These are phyloP conservation scores for Ganoderma lucidum DNA, from an alignment of 1,284 basidiomycete genomes.

Conservation along the genomic window DNA sequence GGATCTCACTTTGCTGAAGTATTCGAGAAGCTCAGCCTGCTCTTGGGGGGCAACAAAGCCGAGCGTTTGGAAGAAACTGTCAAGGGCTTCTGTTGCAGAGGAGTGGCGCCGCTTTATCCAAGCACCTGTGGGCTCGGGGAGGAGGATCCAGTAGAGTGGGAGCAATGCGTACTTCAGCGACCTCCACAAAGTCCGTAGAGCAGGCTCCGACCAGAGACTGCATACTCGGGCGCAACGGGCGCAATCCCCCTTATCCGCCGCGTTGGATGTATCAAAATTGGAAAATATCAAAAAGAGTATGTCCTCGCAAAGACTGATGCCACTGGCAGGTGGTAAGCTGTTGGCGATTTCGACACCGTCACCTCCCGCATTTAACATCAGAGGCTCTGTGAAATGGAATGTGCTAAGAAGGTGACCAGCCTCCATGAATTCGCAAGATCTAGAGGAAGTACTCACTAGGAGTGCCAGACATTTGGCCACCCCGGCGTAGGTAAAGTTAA, in stretches of 20 bases:
- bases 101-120: neutral
- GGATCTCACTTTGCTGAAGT: neutral
- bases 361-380: no score
- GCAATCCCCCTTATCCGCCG: neutral
- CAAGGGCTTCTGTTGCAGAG: neutral
- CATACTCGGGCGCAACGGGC: slow-evolving; percentile 1
- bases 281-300: neutral
- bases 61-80: neutral
- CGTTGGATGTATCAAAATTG: neutral
- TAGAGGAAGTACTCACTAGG: neutral
- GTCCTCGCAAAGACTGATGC: neutral
- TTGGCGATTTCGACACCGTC: no score
- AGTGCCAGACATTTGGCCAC: neutral
- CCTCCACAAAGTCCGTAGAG: slow-evolving; percentile 1
- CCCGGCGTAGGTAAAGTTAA: neutral
- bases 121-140: neutral
- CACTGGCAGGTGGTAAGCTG: neutral
- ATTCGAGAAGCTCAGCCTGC: neutral
- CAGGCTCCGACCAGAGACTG: neutral
- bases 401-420: neutral
- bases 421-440: neutral
- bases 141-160: neutral
- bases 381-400: neutral
- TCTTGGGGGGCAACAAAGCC: neutral
- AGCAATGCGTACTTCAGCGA: neutral